Base-by-base conservation (phyloP, 257 asterid genomes). In the Solanum bulbocastanum region DNA sequence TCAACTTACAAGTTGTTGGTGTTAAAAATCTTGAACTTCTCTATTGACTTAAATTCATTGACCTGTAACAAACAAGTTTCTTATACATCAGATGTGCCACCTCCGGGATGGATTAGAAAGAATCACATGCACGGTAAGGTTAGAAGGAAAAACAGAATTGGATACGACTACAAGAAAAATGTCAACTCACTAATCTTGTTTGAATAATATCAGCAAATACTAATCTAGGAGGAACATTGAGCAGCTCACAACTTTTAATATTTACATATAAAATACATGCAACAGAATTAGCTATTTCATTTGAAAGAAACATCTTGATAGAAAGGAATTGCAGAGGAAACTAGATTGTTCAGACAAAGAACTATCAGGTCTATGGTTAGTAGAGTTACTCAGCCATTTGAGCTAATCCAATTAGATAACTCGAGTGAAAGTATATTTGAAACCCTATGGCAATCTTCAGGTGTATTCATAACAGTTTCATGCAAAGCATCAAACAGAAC, bases 21-120 rank as follows among this genome's bases (percentile, higher is more conserved):
- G 91, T 97, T 97, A 94, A 97, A 97, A 89, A 96, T 97, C 89
- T 96, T 97, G 95, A 97, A 97, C 95, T 97, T 97, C 91, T 97
- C 99, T 36, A 97, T 96, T 13, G 99, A 96, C 93, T 97, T 97
- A 89, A 97, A 97, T 87, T 97, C 99, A 88, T 90, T 94, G 56
- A 95, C 96, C 99, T 97, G 97, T 62, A 88, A 84, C 79, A 84
- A 86, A 87, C 44, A 92, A 40, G 84, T 79, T 35, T 40, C 56
- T 25, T 78, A 68, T 6, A 25, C 35, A 87, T 88, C 73, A 88
- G 86, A 23, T 4, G 49, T 32, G 33, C 69, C 85, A 81, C 27
- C 11, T 81, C 68, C 1, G 0, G 30, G 20, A 30, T 81, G 20
- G 85, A 46, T 56, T 49, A 65, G 69, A 49, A 87, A 71, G 72